phyloP scores from a whole-genome alignment of 1,284 basidiomycete genomes.

The Rhodotorula glutinis region DNA sequence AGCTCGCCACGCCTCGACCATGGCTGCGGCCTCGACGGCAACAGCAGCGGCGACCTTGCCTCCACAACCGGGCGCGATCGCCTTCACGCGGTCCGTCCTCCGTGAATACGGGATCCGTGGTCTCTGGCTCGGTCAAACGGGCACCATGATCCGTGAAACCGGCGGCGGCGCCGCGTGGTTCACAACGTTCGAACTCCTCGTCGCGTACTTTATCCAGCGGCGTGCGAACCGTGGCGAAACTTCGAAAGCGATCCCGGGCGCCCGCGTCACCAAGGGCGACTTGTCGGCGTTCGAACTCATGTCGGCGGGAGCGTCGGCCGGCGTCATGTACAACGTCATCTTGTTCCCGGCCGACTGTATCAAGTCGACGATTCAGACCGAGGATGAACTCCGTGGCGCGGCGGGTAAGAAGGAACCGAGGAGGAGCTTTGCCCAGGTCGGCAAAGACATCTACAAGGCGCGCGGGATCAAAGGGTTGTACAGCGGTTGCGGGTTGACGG shows the following conservation, averaged over 20 bases:
- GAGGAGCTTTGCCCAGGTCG: slow-evolving; percentile 67
- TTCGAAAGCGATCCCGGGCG: slow-evolving; percentile 37
- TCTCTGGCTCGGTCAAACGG: slow-evolving; percentile 83
- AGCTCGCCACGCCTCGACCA: slow-evolving; percentile 33
- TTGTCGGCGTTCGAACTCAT: slow-evolving; percentile 77
- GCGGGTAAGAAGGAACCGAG: slow-evolving; percentile 39
- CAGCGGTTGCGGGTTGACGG: slow-evolving; percentile 88
- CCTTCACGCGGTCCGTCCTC: slow-evolving; percentile 64
- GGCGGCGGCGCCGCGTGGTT: slow-evolving; percentile 88
- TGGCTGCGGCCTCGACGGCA: slow-evolving; percentile 43
- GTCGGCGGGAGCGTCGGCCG: slow-evolving; percentile 75
- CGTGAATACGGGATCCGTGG: slow-evolving; percentile 67
- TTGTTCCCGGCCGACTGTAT: slow-evolving; percentile 91
- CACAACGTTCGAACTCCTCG: slow-evolving; percentile 70
- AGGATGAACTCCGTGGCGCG: slow-evolving; percentile 71
- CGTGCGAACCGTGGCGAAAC: slow-evolving; percentile 28
- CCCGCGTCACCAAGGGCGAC: slow-evolving; percentile 53
- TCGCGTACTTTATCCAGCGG: slow-evolving; percentile 43
- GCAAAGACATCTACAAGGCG: slow-evolving; percentile 67
- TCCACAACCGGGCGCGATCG: slow-evolving; percentile 59
- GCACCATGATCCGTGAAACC: slow-evolving; percentile 79
- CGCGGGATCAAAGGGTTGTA: slow-evolving; percentile 84
- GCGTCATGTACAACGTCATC: slow-evolving; percentile 78
- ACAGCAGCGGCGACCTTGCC: slow-evolving; percentile 39
- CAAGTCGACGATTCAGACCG: slow-evolving; percentile 93